A percentile compares a stretch with the other conserved stretches of the same genome.
Evolutionary conservation across 2,329 filamentous ascomycete species (phyloP).

Genomic region (Leptographium procerum): DNA sequence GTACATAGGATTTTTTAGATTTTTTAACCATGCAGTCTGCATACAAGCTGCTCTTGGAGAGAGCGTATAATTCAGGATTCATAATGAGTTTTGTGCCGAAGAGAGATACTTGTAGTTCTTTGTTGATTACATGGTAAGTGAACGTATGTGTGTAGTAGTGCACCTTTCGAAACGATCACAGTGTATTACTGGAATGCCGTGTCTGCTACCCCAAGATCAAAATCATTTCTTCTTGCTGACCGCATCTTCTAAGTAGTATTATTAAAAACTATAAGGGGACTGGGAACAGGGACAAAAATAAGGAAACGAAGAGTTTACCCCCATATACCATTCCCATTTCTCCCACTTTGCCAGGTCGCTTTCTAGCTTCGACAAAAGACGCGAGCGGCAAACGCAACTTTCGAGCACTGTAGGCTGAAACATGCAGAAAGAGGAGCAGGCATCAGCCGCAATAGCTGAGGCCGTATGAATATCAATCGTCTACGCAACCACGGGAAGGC

Average conservation of each 20-base stretch:
- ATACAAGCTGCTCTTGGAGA: constrained; percentile 1
- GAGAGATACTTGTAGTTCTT: background rate
- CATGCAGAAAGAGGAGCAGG: too few relatives aligned
- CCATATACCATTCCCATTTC: background rate
- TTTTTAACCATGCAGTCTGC: constrained; percentile 4
- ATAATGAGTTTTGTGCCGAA: background rate
- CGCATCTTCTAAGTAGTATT: background rate
- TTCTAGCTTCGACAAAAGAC: background rate
- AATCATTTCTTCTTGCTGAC: too few relatives aligned
- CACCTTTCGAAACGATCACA: too few relatives aligned
- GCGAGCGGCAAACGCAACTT: too few relatives aligned
- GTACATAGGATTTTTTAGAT: constrained; percentile 12
- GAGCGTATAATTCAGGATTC: background rate
- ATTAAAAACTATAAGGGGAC: background rate
- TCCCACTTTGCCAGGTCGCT: background rate
- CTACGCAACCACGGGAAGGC: constrained; percentile 11
- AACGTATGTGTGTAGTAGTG: too few relatives aligned
- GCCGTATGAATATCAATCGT: background rate
- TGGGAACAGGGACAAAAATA: background rate
- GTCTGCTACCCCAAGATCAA: too few relatives aligned
- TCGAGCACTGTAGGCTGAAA: too few relatives aligned
- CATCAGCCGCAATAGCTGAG: background rate
- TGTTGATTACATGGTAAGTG: too few relatives aligned
- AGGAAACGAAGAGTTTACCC: background rate
- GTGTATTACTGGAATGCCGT: too few relatives aligned